Base-by-base conservation (phyloP, 345 rosid genomes). In the Gossypium australe region DNA sequence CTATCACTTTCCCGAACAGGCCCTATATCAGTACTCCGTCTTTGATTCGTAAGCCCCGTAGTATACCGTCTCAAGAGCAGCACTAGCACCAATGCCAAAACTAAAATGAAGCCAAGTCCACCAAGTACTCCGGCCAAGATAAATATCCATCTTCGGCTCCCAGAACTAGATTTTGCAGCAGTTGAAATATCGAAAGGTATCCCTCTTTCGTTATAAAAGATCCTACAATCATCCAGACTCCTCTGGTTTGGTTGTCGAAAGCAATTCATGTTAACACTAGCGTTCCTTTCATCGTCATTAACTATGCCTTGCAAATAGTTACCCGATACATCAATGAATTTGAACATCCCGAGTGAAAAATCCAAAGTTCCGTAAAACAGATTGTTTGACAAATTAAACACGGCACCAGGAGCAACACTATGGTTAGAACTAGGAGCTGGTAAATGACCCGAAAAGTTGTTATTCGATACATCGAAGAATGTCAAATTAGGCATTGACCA, bases 231-330 rank as follows among this genome's bases (percentile, higher is more conserved):
- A 9, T 9, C 70, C 66, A 72, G 77, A 75, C 75, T 84, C 85
- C 87, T 87, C 81, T 88, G 95, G 47, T 87, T 76, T n/a, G 71
- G 68, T 68, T n/a, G 75, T 58, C 71, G 88, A 65, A 90, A 86
- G 79, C 95, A 90, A 81, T 90, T 90, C 69, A 80, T 79, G 18
- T 22, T 63, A 68, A 89, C 76, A 59, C 84, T 75, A 41, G 84
- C 87, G 76, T 88, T 86, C 51, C 45, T 68, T 73, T 53, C 52
- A 52, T 79, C 56, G 71, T 77, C 75, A 56, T 79, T 76, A 9
- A 84, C 85, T 70, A 87, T 71, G 53, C 99, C 99, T 86, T 91
- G 83, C 41, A 95, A 87, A 70, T 91, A 95, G 86, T 95, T 95
- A 57, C 82, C 84, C 5, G 98, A 87, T 72, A 94, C 76, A 81